These are phyloP conservation scores for Suhomyces coccinellae DNA, from an alignment of 1,139 yeast species.

Conservation along the genomic window DNA sequence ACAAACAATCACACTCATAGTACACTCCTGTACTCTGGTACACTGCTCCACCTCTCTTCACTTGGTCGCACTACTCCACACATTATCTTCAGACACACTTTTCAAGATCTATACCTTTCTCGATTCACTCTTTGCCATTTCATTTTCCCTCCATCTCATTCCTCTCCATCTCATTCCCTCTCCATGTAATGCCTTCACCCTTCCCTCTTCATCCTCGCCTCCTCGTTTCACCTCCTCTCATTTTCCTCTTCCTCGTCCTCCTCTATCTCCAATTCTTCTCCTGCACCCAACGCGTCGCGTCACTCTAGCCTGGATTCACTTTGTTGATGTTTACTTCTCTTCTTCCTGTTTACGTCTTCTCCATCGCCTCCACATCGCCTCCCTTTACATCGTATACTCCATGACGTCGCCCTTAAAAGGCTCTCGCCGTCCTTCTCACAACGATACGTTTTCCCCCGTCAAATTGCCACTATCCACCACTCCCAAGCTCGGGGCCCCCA, in stretches of 20 bases:
- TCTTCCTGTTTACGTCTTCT: background rate
- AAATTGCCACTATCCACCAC: conserved; percentile 15
- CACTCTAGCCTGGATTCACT: background rate
- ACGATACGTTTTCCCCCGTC: conserved; percentile 19
- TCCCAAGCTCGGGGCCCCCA: conserved; percentile 11
- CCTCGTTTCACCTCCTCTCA: background rate
- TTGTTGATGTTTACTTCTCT: conserved; percentile 1
- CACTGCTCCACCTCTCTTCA: no score
- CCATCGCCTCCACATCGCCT: background rate
- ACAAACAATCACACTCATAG: no score
- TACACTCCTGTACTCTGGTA: no score
- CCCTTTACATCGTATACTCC: background rate
- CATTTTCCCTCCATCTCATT: no score
- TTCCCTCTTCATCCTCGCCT: background rate
- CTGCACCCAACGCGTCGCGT: background rate
- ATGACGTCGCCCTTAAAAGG: conserved; percentile 10
- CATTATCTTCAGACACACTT: no score
- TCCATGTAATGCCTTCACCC: no score
- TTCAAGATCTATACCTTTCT: no score
- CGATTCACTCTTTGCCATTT: no score
- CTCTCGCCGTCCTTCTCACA: conserved; percentile 5
- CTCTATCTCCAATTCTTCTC: background rate
- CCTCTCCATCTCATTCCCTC: no score
- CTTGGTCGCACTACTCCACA: no score
- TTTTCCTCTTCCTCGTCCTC: background rate